Evolutionary conservation across 805 yeast genomes (phyloP).

Genomic region (Teunomyces barrocoloradensis): DNA sequence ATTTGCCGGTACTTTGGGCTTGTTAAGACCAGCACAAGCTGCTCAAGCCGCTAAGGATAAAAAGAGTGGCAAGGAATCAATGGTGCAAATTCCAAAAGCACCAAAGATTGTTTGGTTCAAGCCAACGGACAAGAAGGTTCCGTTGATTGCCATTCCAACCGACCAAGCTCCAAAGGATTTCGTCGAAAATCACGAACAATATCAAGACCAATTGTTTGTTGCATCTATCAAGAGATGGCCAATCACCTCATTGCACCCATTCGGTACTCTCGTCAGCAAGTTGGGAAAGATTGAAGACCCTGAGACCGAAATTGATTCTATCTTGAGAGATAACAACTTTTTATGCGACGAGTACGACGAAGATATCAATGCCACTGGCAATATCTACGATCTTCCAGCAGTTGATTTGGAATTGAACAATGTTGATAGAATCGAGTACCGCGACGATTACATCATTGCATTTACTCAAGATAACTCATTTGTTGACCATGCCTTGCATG

Average conservation of each 20-base stretch:
- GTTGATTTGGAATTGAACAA: conserved; percentile 37
- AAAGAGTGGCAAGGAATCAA: conserved; percentile 45
- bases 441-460: conserved; percentile 61
- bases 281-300: conserved; percentile 79
- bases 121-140: conserved; percentile 97
- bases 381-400: conserved; percentile 36
- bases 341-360: conserved; percentile 77
- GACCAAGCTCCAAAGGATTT: conserved; percentile 97
- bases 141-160: conserved; percentile 96
- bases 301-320: conserved; percentile 79
- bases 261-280: conserved; percentile 87
- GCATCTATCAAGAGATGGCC: conserved; percentile 99
- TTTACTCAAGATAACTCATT: conserved; percentile 55
- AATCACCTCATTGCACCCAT: conserved; percentile 96
- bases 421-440: conserved; percentile 49
- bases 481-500: conserved; percentile 80
- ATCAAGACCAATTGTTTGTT: conserved; percentile 79
- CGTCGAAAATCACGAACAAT: conserved; percentile 84
- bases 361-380: conserved; percentile 19
- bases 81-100: conserved; percentile 45
- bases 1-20: conserved; percentile 90
- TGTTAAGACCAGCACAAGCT: conserved; percentile 93
- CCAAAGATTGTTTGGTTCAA: conserved; percentile 99
- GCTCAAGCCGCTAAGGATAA: conserved; percentile 71
- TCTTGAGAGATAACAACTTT: conserved; percentile 83